These are phyloP conservation scores for Mortierella antarctica DNA, from an alignment of 192 early-diverging fungal genomes.

Conservation along the genomic window DNA sequence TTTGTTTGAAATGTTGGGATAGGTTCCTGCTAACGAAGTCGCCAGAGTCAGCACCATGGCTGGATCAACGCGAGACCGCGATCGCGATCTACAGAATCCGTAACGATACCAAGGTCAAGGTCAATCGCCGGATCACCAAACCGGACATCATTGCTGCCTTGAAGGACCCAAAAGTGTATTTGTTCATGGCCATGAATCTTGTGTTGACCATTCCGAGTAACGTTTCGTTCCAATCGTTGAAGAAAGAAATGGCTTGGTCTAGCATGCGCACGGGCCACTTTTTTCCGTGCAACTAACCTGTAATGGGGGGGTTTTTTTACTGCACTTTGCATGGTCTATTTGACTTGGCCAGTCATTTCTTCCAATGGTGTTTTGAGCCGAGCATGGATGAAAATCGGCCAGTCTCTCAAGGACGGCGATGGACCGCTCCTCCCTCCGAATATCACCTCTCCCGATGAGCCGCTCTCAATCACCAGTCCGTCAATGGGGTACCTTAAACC, in stretches of 20 bases:
- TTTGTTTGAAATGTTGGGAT: neutral
- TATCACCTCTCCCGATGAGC: neutral
- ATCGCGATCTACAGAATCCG: conserved; percentile 43
- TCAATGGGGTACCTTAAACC: conserved; percentile 4
- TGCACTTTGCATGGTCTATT: neutral
- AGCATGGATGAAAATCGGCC: conserved; percentile 37
- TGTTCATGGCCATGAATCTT: conserved; percentile 42
- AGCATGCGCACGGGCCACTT: neutral
- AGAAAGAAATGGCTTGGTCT: neutral
- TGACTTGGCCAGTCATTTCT: conserved; percentile 2
- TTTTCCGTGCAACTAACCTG: neutral
- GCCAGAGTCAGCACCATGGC: conserved; percentile 36
- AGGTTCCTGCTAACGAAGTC: conserved; percentile 36
- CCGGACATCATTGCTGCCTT: conserved; percentile 21
- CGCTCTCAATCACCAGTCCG: neutral
- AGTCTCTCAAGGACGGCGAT: conserved; percentile 8
- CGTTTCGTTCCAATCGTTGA: neutral
- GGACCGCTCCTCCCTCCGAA: neutral
- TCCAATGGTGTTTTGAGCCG: conserved; percentile 9
- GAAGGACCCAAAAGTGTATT: conserved; percentile 34
- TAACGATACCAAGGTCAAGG: conserved; percentile 49
- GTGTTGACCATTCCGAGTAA: conserved; percentile 15
- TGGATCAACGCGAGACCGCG: conserved; percentile 32
- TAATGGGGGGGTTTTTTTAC: neutral
- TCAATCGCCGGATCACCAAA: conserved; percentile 19